Evolutionary conservation across 257 asterid genomes (phyloP).

Genomic region (Scutellaria baicalensis): DNA sequence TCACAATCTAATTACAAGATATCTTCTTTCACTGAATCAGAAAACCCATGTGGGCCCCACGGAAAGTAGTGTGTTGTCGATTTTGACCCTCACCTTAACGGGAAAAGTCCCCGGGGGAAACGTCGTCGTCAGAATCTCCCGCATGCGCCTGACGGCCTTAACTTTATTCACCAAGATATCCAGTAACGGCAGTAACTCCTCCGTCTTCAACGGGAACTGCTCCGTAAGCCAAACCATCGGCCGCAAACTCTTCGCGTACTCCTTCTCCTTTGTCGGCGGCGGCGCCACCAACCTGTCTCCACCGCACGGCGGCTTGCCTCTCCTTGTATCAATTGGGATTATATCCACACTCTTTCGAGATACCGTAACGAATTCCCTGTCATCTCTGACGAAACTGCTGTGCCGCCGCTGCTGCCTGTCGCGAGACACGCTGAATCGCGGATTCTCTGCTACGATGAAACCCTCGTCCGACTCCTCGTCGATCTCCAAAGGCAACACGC

Average conservation of each 20-base stretch:
- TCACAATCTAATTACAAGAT: constrained; percentile 13
- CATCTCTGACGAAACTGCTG: constrained; percentile 83
- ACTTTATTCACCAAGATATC: constrained; percentile 83
- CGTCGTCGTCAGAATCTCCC: constrained; percentile 93
- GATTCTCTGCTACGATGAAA: constrained; percentile 87
- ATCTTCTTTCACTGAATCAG: constrained; percentile 23
- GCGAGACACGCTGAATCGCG: constrained; percentile 66
- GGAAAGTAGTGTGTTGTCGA: neutral
- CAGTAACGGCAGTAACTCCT: constrained; percentile 84
- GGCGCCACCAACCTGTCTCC: constrained; percentile 43
- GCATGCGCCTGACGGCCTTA: constrained; percentile 86
- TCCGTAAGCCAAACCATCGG: constrained; percentile 92
- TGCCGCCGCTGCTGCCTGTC: constrained; percentile 54
- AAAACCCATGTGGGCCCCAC: constrained; percentile 21
- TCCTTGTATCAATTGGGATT: constrained; percentile 50
- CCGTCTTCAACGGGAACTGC: constrained; percentile 84
- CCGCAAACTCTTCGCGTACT: constrained; percentile 61
- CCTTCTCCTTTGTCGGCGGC: constrained; percentile 86
- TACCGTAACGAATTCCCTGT: constrained; percentile 66
- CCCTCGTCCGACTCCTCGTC: constrained; percentile 84
- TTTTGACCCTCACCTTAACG: constrained; percentile 76
- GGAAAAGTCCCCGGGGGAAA: constrained; percentile 88
- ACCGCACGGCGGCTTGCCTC: constrained; percentile 23
- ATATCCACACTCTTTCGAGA: constrained; percentile 90
- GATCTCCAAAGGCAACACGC: constrained; percentile 72